A percentile compares a stretch with the other conserved stretches of the same genome.
Conservation (phyloP, 2,329 filamentous ascomycete species). For the Emericellopsis cladophorae region DNA sequence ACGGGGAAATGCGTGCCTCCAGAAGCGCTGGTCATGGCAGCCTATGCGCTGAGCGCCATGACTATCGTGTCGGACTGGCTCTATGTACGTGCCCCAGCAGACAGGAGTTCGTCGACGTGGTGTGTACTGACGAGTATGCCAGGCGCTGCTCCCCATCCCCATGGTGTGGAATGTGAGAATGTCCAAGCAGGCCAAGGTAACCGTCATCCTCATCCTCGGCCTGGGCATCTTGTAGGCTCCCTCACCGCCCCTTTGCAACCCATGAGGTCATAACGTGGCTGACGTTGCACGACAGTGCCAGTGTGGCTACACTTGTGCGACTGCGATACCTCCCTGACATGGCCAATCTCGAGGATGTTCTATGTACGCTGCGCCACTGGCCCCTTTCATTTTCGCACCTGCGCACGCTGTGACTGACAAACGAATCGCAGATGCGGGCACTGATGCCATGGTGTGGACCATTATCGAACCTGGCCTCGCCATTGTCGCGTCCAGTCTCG, state of each 20-base stretch:
- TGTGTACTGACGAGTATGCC: background rate
- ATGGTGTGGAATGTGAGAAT: conserved; percentile 43
- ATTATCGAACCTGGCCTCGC: conserved; percentile 43
- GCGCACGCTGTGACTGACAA: too few relatives aligned
- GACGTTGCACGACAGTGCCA: conserved; percentile 24
- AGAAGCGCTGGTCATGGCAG: conserved; percentile 30
- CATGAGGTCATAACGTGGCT: conserved; percentile 1
- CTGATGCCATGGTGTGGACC: conserved; percentile 42
- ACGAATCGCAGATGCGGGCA: conserved; percentile 26
- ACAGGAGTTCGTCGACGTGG: too few relatives aligned
- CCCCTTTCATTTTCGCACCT: background rate
- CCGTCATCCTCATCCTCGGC: conserved; percentile 34
- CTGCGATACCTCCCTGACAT: conserved; percentile 34
- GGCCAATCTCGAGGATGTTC: conserved; percentile 28
- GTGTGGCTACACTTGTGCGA: conserved; percentile 39
- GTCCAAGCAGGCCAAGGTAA: conserved; percentile 36
- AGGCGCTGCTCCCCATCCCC: conserved; percentile 37
- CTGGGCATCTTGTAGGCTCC: conserved; percentile 32
- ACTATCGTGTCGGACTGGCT: conserved; percentile 41
- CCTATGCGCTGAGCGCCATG: conserved; percentile 38
- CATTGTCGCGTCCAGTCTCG: conserved; percentile 39
- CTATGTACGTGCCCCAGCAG: conserved; percentile 21
- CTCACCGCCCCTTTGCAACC: too few relatives aligned
- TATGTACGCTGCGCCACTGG: conserved; percentile 24
- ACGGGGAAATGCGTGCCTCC: conserved; percentile 27